A percentile compares a stretch with the other conserved stretches of the same genome.
Conservation (phyloP, 768 basidiomycete species). For the Lepiota brunneoincarnata region DNA sequence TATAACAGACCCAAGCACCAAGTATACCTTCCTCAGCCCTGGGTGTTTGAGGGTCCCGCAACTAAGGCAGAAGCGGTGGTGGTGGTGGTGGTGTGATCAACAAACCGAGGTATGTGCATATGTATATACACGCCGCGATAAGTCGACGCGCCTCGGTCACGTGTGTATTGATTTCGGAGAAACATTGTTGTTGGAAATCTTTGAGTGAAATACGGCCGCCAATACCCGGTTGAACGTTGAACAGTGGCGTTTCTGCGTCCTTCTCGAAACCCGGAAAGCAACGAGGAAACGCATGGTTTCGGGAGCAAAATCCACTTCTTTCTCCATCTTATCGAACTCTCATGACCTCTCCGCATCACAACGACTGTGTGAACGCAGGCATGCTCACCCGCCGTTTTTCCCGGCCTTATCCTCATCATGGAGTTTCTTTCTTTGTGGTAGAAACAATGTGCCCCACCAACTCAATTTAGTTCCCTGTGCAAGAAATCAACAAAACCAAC, state of each 20-base stretch:
- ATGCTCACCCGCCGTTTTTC: neutral
- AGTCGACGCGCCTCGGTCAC: neutral
- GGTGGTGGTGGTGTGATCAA: constrained; percentile 11
- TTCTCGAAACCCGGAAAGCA: neutral
- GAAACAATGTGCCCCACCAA: no score
- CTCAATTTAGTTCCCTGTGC: no score
- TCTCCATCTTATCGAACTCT: constrained; percentile 1
- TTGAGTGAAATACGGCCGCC: no score
- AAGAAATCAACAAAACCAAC: no score
- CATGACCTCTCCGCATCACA: constrained; percentile 3
- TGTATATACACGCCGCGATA: neutral
- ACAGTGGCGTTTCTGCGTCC: neutral
- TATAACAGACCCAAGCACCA: no score
- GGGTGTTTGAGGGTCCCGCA: neutral
- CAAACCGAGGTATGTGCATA: constrained; percentile 15
- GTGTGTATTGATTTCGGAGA: neutral
- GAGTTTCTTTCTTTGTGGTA: no score
- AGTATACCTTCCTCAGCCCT: no score
- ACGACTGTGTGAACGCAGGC: neutral
- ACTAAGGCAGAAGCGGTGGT: neutral
- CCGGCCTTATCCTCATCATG: no score
- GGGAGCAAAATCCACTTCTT: neutral
- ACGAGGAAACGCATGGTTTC: neutral
- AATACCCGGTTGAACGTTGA: no score
- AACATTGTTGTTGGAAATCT: no score